phyloP scores from a whole-genome alignment of 164 flowering plant genomes.

The Aristolochia contorta region DNA sequence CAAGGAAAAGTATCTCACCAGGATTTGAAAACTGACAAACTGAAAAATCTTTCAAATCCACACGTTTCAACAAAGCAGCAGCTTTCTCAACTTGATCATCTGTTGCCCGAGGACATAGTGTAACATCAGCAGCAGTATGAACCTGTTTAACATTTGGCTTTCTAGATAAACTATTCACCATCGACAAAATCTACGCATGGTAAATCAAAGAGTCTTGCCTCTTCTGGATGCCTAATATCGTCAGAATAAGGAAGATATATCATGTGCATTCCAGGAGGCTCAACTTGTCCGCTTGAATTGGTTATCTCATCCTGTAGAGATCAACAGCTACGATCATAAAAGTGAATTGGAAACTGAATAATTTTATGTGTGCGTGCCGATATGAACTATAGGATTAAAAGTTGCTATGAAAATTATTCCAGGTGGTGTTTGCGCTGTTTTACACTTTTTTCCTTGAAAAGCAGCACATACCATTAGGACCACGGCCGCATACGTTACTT shows the following conservation, averaged over 20 bases:
- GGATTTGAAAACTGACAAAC: conserved; percentile 94
- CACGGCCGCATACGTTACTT: too few relatives aligned
- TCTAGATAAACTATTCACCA: conserved; percentile 2
- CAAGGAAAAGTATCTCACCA: conserved; percentile 27
- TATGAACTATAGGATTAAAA: too few relatives aligned
- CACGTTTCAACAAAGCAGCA: conserved; percentile 48
- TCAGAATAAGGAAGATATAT: conserved; percentile 91
- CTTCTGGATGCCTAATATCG: conserved; percentile 78
- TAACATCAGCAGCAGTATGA: conserved; percentile 25
- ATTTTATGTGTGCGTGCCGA: too few relatives aligned
- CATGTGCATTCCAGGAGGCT: conserved; percentile 99
- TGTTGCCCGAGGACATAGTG: conserved; percentile 39
- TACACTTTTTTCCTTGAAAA: too few relatives aligned
- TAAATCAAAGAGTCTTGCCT: conserved; percentile 35
- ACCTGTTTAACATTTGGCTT: conserved; percentile 31
- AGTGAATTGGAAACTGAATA: too few relatives aligned
- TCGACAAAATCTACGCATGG: neutral
- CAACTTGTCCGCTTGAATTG: conserved; percentile 68
- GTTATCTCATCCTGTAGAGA: conserved; percentile 69
- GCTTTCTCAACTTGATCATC: conserved; percentile 79
- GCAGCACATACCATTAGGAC: too few relatives aligned
- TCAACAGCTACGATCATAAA: neutral
- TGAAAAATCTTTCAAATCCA: conserved; percentile 83
- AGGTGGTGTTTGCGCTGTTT: too few relatives aligned
- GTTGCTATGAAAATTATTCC: too few relatives aligned